Evolutionary conservation across 768 basidiomycete genomes (phyloP), one percentile per base, ranked within the genome.

Genomic region (Naematelia aurantialba): DNA sequence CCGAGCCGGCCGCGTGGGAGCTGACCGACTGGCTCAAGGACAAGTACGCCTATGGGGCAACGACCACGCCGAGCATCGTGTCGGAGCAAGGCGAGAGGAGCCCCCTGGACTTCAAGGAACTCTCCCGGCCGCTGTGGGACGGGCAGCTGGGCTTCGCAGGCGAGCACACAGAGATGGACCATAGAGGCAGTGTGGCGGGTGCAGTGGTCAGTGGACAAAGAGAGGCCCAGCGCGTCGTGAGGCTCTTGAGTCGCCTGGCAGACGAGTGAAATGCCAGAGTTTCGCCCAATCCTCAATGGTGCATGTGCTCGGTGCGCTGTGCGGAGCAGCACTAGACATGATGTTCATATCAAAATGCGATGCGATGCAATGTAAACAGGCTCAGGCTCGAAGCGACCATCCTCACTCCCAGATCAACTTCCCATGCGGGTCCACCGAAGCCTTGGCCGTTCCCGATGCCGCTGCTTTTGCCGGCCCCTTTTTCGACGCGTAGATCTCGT

Each of bases 161-260:
- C 0, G 80, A 81, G 65, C 79, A 79, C 50, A 81, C 80, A 10
- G 79, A 78, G 54, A 59, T 79, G 55, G 74, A 80, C 45, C 74
- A 77, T 46, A 55, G 78, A 21, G 80, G 79, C 8, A 69, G 66
- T 29, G 78, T 78, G 11, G 70, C 74, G 2, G 79, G 79, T 0
- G 79, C 80, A 17, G 67, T 76, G 11, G 64, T 73, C 31, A 78
- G 75, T 54, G 80, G 80, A 0, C 26, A 61, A 55, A 69, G 79
- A 52, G 80, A 81, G 60, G 80, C 75, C 0, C 60, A 53, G 45
- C 56, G 79, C 27, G 70, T 79, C 1, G 67, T 30, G 14, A 70
- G 72, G 46, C 29, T 75, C 46, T 65, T 79, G 52, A 56, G 64
- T 25, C 52, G 53, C 24, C 57, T 39, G 34, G 34, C 34, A 8